phyloP scores from a whole-genome alignment of 805 yeast genomes.

The Scheffersomyces coipomensis region DNA sequence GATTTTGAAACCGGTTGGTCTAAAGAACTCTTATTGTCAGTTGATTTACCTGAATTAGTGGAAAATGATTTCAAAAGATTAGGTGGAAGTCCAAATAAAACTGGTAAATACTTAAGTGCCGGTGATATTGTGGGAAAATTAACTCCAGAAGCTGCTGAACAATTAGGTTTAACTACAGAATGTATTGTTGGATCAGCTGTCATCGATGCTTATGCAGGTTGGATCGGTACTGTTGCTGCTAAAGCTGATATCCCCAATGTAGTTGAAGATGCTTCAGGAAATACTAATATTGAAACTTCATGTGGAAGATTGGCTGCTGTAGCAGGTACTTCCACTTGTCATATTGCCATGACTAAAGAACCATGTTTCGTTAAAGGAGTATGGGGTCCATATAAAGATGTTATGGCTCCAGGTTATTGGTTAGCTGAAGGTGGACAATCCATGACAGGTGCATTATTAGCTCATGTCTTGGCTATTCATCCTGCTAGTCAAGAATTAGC shows the following conservation, averaged over 20 bases:
- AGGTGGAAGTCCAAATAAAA: constrained; percentile 78
- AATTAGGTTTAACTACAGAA: constrained; percentile 75
- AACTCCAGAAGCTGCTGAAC: constrained; percentile 64
- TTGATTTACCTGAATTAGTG: constrained; percentile 75
- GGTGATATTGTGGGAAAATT: constrained; percentile 87
- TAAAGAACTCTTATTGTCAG: constrained; percentile 61
- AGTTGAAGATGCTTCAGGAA: constrained; percentile 46
- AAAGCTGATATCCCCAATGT: constrained; percentile 63
- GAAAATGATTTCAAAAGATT: constrained; percentile 73
- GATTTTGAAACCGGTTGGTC: constrained; percentile 89
- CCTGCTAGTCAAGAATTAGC: constrained; percentile 81
- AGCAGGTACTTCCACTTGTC: constrained; percentile 98
- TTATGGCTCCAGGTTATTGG: constrained; percentile 88
- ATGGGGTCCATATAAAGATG: constrained; percentile 98
- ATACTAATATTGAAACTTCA: constrained; percentile 52
- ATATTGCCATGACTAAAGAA: constrained; percentile 79
- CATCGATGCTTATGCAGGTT: constrained; percentile 97
- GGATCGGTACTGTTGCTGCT: constrained; percentile 98
- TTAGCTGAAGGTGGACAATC: constrained; percentile 99
- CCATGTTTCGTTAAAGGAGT: constrained; percentile 93
- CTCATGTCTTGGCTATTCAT: constrained; percentile 83
- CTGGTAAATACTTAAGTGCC: constrained; percentile 77
- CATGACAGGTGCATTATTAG: constrained; percentile 91
- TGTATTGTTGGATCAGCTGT: constrained; percentile 94
- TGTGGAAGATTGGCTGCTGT: constrained; percentile 93